phyloP scores from a whole-genome alignment of 768 basidiomycete genomes.

The Serendipita sp. region DNA sequence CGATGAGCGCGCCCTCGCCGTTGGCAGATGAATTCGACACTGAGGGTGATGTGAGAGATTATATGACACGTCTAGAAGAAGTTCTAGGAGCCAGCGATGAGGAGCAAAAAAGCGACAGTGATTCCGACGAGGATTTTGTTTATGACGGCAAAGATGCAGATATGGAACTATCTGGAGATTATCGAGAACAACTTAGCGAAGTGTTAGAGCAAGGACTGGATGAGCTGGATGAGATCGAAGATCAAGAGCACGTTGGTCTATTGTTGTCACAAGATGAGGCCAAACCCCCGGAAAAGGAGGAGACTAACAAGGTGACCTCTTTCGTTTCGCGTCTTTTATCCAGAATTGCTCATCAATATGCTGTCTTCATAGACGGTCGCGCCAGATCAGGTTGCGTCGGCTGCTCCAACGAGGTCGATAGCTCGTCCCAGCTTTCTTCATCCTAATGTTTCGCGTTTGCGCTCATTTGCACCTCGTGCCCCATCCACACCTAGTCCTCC shows the following conservation, averaged over 20 bases:
- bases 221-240: slow-evolving; percentile 9
- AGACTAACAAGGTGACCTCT: slow-evolving; percentile 22
- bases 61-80: not conserved
- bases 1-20: not conserved
- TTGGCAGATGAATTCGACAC: not conserved
- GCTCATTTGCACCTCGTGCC: slow-evolving; percentile 31
- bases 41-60: not conserved
- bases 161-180: slow-evolving; percentile 30
- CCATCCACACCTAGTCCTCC: slow-evolving; percentile 21
- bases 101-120: slow-evolving; percentile 29
- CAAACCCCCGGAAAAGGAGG: slow-evolving; percentile 11
- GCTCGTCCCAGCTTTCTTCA: slow-evolving; percentile 14
- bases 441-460: slow-evolving; percentile 33
- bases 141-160: slow-evolving; percentile 57
- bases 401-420: slow-evolving; percentile 14
- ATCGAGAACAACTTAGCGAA: slow-evolving; percentile 53
- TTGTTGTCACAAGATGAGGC: slow-evolving; percentile 10
- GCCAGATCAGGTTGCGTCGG: slow-evolving; percentile 22
- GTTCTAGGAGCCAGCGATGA: slow-evolving; percentile 15
- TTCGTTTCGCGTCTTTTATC: slow-evolving; percentile 13
- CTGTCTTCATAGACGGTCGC: slow-evolving; percentile 27
- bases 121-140: slow-evolving; percentile 49
- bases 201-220: slow-evolving; percentile 31
- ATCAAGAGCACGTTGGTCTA: slow-evolving; percentile 4
- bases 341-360: slow-evolving; percentile 23